phyloP scores from a whole-genome alignment of 805 yeast genomes.

The Pichia deserticola region DNA sequence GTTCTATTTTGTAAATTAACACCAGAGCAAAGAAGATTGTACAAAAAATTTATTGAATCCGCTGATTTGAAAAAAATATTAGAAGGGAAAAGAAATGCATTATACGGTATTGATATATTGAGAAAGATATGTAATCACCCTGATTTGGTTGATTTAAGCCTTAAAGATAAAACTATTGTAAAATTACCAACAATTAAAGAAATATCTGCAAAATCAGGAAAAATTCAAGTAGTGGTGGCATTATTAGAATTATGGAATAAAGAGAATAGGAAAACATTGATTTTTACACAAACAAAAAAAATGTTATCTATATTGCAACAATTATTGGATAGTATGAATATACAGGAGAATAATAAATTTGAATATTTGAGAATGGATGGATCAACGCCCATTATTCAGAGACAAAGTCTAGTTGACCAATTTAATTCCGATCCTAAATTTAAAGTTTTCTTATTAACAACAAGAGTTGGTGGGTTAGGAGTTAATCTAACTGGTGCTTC shows the following conservation, averaged over 20 bases:
- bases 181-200: constrained; percentile 29
- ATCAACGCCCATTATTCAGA: constrained; percentile 64
- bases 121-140: constrained; percentile 97
- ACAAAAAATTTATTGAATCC: constrained; percentile 66
- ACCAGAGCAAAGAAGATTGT: constrained; percentile 61
- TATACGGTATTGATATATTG: constrained; percentile 83
- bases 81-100: constrained; percentile 69
- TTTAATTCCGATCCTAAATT: constrained; percentile 59
- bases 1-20: constrained; percentile 89
- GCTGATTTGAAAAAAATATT: constrained; percentile 67
- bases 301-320: constrained; percentile 84
- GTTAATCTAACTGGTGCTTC: constrained; percentile 93
- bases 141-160: constrained; percentile 54
- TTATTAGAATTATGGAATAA: constrained; percentile 66
- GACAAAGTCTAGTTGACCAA: constrained; percentile 75
- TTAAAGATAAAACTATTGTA: constrained; percentile 18
- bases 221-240: constrained; percentile 80
- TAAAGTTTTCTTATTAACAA: constrained; percentile 73
- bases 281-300: constrained; percentile 91
- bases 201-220: constrained; percentile 54
- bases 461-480: constrained; percentile 95
- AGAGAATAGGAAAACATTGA: constrained; percentile 69
- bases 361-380: constrained; percentile 89
- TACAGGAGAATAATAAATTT: constrained; percentile 23
- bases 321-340: constrained; percentile 41